A percentile compares a stretch with the other conserved stretches of the same genome.
These are phyloP conservation scores for Entamoeba moshkovskii DNA, from an alignment of 208 protist genomes.

Conservation along the genomic window DNA sequence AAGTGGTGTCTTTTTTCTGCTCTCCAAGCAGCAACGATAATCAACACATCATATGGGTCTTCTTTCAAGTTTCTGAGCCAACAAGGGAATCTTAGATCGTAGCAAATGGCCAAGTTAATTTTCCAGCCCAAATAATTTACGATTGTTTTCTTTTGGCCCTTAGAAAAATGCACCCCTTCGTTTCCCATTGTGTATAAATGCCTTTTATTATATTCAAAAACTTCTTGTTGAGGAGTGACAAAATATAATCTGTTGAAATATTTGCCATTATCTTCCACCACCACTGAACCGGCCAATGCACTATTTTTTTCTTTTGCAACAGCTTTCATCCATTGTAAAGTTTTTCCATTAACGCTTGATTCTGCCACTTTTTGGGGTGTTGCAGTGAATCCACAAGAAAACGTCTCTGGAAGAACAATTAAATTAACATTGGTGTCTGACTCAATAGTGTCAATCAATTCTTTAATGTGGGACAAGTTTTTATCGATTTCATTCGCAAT, in stretches of 20 bases:
- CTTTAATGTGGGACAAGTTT: background rate
- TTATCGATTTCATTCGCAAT: background rate
- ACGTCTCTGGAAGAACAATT: background rate
- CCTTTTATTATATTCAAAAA: background rate
- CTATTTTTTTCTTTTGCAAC: background rate
- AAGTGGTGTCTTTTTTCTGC: background rate
- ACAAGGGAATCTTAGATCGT: background rate
- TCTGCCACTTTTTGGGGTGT: background rate
- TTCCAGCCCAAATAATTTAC: background rate
- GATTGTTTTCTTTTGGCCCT: background rate
- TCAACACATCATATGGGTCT: background rate
- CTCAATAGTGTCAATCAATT: background rate
- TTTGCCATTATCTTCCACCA: background rate
- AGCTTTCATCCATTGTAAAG: background rate
- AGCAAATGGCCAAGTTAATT: background rate
- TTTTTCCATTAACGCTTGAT: background rate
- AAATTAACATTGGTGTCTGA: background rate
- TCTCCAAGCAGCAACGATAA: background rate
- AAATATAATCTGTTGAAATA: background rate
- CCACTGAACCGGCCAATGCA: background rate
- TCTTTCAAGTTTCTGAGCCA: background rate
- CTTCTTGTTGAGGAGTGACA: background rate
- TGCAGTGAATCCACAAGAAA: background rate
- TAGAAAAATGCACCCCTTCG: background rate
- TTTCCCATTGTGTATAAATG: background rate